These are phyloP conservation scores for Metschnikowia reukaufii DNA, from an alignment of 805 yeast species.

Conservation along the genomic window DNA sequence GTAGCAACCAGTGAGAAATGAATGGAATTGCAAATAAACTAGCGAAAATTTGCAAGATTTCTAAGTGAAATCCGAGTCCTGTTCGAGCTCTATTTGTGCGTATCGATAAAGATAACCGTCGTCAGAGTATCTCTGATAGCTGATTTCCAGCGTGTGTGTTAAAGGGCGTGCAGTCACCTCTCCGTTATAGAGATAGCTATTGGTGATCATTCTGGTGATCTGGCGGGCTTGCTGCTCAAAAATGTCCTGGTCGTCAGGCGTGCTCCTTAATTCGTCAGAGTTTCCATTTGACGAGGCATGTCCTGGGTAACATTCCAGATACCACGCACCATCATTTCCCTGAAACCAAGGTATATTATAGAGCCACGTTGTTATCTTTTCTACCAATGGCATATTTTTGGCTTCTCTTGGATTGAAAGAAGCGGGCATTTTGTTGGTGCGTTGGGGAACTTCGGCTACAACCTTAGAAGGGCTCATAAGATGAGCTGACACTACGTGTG, in stretches of 20 bases:
- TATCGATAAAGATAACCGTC: conserved; percentile 17
- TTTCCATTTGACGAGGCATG: conserved; percentile 29
- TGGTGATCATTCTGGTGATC: conserved; percentile 39
- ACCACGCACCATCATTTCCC: conserved; percentile 22
- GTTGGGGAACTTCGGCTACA: conserved; percentile 6
- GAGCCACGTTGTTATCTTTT: conserved; percentile 69
- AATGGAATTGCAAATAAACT: neutral
- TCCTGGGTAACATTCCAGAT: conserved; percentile 53
- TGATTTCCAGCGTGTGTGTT: conserved; percentile 14
- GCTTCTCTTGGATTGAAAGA: conserved; percentile 62
- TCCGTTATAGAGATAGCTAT: conserved; percentile 18
- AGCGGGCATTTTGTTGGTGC: conserved; percentile 36
- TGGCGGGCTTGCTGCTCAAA: conserved; percentile 53
- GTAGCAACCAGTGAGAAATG: neutral
- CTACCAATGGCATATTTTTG: conserved; percentile 61
- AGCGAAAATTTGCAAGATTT: neutral
- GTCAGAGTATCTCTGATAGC: conserved; percentile 15
- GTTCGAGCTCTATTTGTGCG: conserved; percentile 14
- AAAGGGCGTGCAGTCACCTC: conserved; percentile 18
- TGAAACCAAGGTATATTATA: conserved; percentile 51
- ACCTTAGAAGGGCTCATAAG: conserved; percentile 9
- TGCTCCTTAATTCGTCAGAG: conserved; percentile 13
- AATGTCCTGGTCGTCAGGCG: conserved; percentile 43
- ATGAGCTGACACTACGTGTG: conserved; percentile 11
- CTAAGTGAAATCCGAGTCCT: conserved; percentile 11